Conservation (phyloP, 164 flowering plant species). For the Protea cynaroides region DNA sequence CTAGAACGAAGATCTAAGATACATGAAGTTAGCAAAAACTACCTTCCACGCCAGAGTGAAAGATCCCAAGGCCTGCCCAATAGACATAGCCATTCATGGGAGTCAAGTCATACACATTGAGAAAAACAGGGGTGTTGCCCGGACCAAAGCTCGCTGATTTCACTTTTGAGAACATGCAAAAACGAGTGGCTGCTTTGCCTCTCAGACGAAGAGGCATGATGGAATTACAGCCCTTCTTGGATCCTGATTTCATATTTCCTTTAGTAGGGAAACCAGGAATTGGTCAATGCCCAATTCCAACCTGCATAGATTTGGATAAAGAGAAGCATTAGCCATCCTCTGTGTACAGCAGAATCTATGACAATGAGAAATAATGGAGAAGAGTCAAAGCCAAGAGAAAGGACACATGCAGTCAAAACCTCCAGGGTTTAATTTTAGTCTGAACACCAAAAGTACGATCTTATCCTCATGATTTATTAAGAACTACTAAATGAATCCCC, state of each 20-base stretch:
- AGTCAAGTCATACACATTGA: slow-evolving; percentile 93
- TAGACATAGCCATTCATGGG: slow-evolving; percentile 88
- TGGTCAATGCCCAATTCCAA: slow-evolving; percentile 15
- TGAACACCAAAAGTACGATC: too few species aligned
- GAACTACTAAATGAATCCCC: too few species aligned
- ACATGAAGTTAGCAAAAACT: too few species aligned
- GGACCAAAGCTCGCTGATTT: slow-evolving; percentile 52
- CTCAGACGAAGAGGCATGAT: slow-evolving; percentile 44
- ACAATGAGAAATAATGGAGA: too few species aligned
- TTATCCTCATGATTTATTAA: too few species aligned
- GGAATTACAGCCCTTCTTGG: slow-evolving; percentile 65
- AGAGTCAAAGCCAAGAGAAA: too few species aligned
- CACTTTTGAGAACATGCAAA: slow-evolving; percentile 68
- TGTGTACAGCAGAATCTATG: not conserved
- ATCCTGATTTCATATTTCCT: slow-evolving; percentile 33
- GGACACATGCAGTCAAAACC: too few species aligned
- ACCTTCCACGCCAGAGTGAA: slow-evolving; percentile 99
- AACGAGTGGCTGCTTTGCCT: slow-evolving; percentile 60
- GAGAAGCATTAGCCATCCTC: not conserved
- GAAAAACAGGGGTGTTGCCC: slow-evolving; percentile 73
- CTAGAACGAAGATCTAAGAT: too few species aligned
- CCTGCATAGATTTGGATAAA: slow-evolving; percentile 13
- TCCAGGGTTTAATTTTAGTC: too few species aligned
- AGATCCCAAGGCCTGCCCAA: slow-evolving; percentile 96
- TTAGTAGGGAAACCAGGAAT: slow-evolving; percentile 10